A percentile compares a stretch with the other conserved stretches of the same genome.
Evolutionary conservation across 2,329 filamentous ascomycete genomes (phyloP).

Genomic region (Diplodia mutila): DNA sequence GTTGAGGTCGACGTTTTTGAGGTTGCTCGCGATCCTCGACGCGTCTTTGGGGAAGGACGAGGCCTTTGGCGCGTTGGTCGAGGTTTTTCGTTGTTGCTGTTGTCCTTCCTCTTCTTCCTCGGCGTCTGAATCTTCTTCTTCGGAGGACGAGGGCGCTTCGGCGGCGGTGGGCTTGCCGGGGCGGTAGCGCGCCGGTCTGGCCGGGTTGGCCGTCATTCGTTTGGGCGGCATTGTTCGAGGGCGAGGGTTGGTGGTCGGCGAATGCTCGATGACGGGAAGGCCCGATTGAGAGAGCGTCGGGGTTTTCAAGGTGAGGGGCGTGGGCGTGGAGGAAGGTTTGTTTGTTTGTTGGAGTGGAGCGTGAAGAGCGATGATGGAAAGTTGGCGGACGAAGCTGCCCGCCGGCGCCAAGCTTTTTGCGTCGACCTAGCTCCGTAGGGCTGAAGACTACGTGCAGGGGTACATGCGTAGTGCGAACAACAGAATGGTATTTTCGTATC

Average conservation of each 20-base stretch:
- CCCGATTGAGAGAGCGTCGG: not conserved
- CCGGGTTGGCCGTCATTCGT: slow-evolving; percentile 91
- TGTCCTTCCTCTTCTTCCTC: slow-evolving; percentile 52
- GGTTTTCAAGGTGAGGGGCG: no score
- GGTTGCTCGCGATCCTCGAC: slow-evolving; percentile 44
- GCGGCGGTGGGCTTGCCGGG: slow-evolving; percentile 73
- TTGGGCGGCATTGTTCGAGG: slow-evolving; percentile 66
- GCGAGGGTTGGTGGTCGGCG: not conserved
- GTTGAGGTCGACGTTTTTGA: slow-evolving; percentile 48
- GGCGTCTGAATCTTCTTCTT: slow-evolving; percentile 57
- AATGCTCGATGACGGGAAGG: not conserved
- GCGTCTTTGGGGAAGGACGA: slow-evolving; percentile 53
- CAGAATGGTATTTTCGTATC: slow-evolving; percentile 4
- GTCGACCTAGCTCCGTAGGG: slow-evolving; percentile 14
- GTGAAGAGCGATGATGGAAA: not conserved
- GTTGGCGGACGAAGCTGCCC: slow-evolving; percentile 6
- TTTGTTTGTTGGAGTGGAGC: no score
- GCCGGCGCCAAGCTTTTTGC: slow-evolving; percentile 20
- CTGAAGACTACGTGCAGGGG: slow-evolving; percentile 9
- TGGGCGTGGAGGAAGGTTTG: not conserved
- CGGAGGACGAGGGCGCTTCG: slow-evolving; percentile 48
- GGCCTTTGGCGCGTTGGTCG: slow-evolving; percentile 46
- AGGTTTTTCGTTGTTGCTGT: slow-evolving; percentile 37
- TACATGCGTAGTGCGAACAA: not conserved
- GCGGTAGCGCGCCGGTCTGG: slow-evolving; percentile 78